These are phyloP conservation scores for Pseudogymnoascus sp. DNA, from an alignment of 2,329 filamentous ascomycete genomes.

Conservation along the genomic window DNA sequence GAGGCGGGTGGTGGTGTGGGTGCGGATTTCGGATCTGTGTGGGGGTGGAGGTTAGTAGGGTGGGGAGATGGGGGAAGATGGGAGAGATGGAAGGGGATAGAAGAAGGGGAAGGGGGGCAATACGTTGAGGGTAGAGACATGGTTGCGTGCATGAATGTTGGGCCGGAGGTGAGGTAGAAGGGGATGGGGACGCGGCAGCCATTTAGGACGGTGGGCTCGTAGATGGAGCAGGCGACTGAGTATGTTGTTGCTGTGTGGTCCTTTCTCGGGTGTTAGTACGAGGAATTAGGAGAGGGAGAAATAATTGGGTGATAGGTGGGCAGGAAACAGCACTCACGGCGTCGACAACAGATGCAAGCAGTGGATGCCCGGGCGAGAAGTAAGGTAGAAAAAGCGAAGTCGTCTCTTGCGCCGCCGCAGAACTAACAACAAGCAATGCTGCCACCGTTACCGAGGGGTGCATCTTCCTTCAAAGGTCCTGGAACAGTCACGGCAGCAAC, in stretches of 20 bases:
- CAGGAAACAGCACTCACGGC: background rate
- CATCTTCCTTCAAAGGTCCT: no score
- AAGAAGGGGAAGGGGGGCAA: background rate
- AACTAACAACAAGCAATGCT: background rate
- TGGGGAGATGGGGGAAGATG: background rate
- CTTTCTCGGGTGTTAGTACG: background rate
- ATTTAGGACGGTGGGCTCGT: background rate
- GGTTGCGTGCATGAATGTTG: constrained; percentile 1
- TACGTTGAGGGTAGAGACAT: background rate
- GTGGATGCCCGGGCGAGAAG: background rate
- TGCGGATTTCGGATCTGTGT: background rate
- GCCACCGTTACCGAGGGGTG: no score
- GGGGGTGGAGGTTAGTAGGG: background rate
- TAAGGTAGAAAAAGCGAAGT: background rate
- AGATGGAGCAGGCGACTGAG: background rate
- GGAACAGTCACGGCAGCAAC: background rate
- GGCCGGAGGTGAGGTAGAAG: constrained; percentile 17
- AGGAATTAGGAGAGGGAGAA: background rate
- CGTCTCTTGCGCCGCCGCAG: background rate
- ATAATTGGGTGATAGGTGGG: no score
- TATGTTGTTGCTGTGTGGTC: background rate
- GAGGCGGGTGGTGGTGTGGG: background rate
- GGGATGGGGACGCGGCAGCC: constrained; percentile 14
- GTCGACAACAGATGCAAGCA: background rate
- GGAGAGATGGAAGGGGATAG: background rate